Percentiles rank a stretch among this genome's conserved stretches.
phyloP scores from a whole-genome alignment of 2,329 filamentous ascomycete genomes.

The Monilinia laxa region DNA sequence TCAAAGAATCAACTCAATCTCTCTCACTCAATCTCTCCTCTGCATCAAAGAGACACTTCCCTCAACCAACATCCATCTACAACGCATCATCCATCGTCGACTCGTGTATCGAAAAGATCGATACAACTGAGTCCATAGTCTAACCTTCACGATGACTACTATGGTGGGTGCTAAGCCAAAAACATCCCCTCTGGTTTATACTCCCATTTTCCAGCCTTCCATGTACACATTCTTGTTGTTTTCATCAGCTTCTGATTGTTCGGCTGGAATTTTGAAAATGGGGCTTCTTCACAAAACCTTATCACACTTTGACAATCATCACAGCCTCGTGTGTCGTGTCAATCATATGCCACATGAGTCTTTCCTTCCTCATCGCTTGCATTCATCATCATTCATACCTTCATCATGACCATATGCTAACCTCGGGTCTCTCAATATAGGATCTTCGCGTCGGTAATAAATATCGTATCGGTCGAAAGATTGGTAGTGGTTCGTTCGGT shows the following conservation, averaged over 20 bases:
- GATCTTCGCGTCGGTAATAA: constrained; percentile 99
- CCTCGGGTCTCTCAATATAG: constrained; percentile 49
- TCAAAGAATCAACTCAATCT: not conserved
- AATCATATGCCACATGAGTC: constrained; percentile 3
- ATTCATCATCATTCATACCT: not conserved
- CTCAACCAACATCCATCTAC: constrained; percentile 13
- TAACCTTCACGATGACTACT: constrained; percentile 56
- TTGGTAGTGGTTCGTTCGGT: constrained; percentile 95
- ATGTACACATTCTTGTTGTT: constrained; percentile 37
- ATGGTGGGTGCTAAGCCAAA: constrained; percentile 52
- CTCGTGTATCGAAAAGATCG: constrained; percentile 37
- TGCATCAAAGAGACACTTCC: not conserved
- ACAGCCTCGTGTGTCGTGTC: constrained; percentile 33
- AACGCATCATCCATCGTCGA: constrained; percentile 17
- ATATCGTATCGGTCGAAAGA: constrained; percentile 99
- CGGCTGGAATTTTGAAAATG: constrained; percentile 17
- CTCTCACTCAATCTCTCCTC: not conserved
- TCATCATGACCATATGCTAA: constrained; percentile 30
- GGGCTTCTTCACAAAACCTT: constrained; percentile 5
- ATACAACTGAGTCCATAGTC: constrained; percentile 41
- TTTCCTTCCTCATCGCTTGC: constrained; percentile 7
- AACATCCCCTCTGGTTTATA: constrained; percentile 43
- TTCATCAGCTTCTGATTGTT: constrained; percentile 26
- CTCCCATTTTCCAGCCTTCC: constrained; percentile 43
- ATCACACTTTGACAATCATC: constrained; percentile 24